Evolutionary conservation across 2,329 filamentous ascomycete species (phyloP).

Genomic region (Fusarium piperis): DNA sequence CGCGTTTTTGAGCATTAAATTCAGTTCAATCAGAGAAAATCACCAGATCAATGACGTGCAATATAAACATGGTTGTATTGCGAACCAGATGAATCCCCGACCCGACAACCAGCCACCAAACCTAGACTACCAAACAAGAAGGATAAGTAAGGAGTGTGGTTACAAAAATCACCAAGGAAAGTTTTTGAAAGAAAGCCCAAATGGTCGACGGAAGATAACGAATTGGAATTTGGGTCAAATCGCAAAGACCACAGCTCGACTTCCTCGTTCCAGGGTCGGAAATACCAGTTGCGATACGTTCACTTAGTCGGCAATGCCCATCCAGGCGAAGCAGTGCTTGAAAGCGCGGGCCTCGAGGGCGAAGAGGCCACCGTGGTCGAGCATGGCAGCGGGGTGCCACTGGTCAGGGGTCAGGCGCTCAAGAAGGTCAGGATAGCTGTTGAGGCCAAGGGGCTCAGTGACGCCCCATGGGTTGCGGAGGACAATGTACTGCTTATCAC

Average conservation of each 20-base stretch:
- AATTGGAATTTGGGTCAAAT: background rate
- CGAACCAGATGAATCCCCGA: background rate
- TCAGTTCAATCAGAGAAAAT: background rate
- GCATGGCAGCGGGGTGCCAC: conserved; percentile 50
- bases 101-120: background rate
- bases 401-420: conserved; percentile 49
- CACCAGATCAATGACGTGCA: background rate
- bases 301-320: conserved; percentile 46
- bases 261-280: background rate
- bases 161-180: background rate
- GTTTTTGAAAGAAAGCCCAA: background rate
- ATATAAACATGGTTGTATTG: background rate
- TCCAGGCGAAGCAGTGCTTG: conserved; percentile 49
- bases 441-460: conserved; percentile 53
- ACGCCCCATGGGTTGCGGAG: conserved; percentile 57
- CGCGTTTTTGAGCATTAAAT: background rate
- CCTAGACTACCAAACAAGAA: background rate
- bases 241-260: background rate
- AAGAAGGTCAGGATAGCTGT: conserved; percentile 52
- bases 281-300: background rate
- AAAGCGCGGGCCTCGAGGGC: conserved; percentile 49
- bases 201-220: background rate
- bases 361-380: conserved; percentile 51
- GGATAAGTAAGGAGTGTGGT: background rate
- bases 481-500: conserved; percentile 53